phyloP scores from a whole-genome alignment of 2,329 filamentous ascomycete genomes.

The Beauveria brongniartii region DNA sequence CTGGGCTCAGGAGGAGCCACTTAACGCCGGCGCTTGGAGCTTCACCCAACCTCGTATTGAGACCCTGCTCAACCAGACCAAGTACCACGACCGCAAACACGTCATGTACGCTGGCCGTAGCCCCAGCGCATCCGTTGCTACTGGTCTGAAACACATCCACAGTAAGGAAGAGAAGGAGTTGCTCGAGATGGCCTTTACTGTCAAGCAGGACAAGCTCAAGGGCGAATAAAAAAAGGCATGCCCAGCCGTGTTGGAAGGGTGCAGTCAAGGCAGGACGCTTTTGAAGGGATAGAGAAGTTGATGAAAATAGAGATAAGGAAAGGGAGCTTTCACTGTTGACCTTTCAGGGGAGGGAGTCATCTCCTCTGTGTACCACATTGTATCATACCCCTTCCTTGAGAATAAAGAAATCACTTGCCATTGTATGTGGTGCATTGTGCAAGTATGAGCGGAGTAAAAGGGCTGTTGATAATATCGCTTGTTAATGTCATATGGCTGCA shows the following conservation, averaged over 20 bases:
- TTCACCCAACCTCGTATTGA: slow-evolving; percentile 97
- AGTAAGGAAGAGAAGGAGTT: slow-evolving; percentile 89
- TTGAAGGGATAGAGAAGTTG: background rate
- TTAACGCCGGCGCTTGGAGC: slow-evolving; percentile 95
- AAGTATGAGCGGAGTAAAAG: slow-evolving; percentile 15
- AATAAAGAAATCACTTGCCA: slow-evolving; percentile 15
- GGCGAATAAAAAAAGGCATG: slow-evolving; percentile 42
- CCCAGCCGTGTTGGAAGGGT: background rate
- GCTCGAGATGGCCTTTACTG: slow-evolving; percentile 55
- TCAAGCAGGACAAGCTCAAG: slow-evolving; percentile 62
- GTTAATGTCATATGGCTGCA: background rate
- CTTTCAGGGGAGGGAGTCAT: slow-evolving; percentile 17
- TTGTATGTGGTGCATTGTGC: slow-evolving; percentile 17
- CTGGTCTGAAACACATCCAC: slow-evolving; percentile 81
- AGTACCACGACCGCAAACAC: slow-evolving; percentile 88
- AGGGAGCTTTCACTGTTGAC: slow-evolving; percentile 9
- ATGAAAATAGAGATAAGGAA: background rate
- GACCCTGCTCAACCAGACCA: slow-evolving; percentile 86
- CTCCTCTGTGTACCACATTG: slow-evolving; percentile 24
- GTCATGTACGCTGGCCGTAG: slow-evolving; percentile 95
- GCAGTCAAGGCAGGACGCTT: background rate
- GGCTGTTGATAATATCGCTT: slow-evolving; percentile 10
- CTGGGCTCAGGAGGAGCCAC: slow-evolving; percentile 94
- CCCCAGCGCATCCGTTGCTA: slow-evolving; percentile 88
- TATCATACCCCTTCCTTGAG: slow-evolving; percentile 25